Base-by-base conservation (phyloP, 1,284 basidiomycete genomes). In the Naganishia sp. region DNA sequence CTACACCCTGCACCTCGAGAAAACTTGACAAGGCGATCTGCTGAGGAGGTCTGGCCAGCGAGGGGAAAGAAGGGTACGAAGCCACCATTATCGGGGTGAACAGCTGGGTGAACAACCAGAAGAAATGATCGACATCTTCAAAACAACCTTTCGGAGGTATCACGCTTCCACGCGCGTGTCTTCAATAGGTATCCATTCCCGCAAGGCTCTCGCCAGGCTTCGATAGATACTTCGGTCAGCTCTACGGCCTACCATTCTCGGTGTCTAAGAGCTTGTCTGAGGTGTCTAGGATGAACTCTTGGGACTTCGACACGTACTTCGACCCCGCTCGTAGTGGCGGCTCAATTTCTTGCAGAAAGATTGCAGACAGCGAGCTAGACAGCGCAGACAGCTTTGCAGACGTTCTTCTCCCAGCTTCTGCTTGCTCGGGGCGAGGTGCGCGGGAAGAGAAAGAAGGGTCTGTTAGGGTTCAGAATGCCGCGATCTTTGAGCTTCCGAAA, bases 131-230 rank as follows among this genome's bases (percentile, higher is more conserved):
- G 21, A 39, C 35, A 9, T 49, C 47, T 23, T 49, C 25, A 6
- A 7, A 13, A 49, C 47, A 52, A 52, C 10, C 31, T 52, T 35
- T 25, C 50, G 50, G 50, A 52, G 50, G 23, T 31, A 52, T 52
- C 50, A 28, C 45, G 45, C 50, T 52, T 52, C 50, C 50, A 52
- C 28, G 50, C 50, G 50, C 50, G 50, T 32, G 25, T 35, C 25
- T 52, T 52, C 17, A 32, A 32, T 31, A 17, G 18, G 21, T n/a
- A 28, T 13, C 49, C 13, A 21, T 21, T 23, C 45, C 23, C 45
- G 18, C 45, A 6, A 18, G 23, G 45, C 45, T 46, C 23, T 46
- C 45, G 45, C 45, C 15, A n/a, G 23, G 7, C 28, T 28, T 28
- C 28, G 28, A 28, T 28, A 28, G 28, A 3, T 28, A 28, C 28